Percentiles rank a stretch among this genome's conserved stretches.
Evolutionary conservation across 177 flowering plant genomes (phyloP).

Genomic region (Tripterygium wilfordii): DNA sequence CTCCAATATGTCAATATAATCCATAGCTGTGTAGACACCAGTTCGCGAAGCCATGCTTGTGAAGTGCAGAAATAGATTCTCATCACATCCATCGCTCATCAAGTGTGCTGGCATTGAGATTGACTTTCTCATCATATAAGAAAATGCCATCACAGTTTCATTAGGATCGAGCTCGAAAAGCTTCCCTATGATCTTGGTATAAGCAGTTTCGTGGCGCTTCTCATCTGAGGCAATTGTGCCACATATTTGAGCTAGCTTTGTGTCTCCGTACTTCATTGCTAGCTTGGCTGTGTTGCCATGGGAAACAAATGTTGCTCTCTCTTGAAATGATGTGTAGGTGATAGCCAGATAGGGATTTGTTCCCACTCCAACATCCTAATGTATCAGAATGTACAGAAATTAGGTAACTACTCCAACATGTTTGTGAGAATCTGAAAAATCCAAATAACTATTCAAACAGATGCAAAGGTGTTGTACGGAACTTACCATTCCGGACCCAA

Average conservation of each 20-base stretch:
- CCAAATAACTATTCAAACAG: not conserved
- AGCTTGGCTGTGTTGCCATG: slow-evolving; percentile 2
- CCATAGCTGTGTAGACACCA: slow-evolving; percentile 1
- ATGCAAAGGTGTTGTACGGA: not conserved
- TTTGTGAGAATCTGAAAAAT: not conserved
- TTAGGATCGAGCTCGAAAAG: slow-evolving; percentile 3
- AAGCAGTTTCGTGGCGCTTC: slow-evolving; percentile 4
- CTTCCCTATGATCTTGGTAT: not conserved
- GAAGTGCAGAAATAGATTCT: not conserved
- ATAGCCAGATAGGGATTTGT: not conserved
- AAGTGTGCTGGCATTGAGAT: slow-evolving; percentile 5
- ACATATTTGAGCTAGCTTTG: not conserved
- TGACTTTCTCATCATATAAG: slow-evolving; percentile 1
- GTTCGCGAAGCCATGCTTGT: not conserved
- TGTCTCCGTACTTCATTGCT: not conserved
- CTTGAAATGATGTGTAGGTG: slow-evolving; percentile 2
- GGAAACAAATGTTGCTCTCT: slow-evolving; percentile 2
- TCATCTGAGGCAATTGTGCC: slow-evolving; percentile 4
- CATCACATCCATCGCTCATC: not conserved
- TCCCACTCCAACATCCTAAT: not conserved
- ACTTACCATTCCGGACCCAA: slow-evolving; percentile 2
- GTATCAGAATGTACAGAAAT: not conserved
- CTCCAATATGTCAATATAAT: slow-evolving; percentile 1
- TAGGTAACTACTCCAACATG: not conserved
- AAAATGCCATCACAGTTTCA: not conserved